Evolutionary conservation across 768 basidiomycete species (phyloP).

Genomic region (Boletellus emodensis): DNA sequence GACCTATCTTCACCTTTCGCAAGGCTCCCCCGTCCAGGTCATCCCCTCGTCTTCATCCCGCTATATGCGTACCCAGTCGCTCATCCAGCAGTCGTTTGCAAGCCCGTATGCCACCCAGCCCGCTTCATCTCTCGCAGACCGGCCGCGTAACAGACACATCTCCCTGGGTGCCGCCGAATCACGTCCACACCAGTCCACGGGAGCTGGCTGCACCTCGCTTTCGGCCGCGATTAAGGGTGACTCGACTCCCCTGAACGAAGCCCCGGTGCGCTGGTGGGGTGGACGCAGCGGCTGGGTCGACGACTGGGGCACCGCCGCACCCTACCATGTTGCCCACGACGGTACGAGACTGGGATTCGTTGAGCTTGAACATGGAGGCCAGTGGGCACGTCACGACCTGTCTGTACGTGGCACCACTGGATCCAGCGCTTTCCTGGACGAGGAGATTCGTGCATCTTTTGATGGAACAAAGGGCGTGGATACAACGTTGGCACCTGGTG

Average conservation of each 20-base stretch:
- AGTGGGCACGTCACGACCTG: conserved; percentile 2
- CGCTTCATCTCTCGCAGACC: neutral
- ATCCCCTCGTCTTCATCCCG: conserved; percentile 5
- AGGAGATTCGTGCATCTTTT: conserved; percentile 22
- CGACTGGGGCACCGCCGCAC: conserved; percentile 14
- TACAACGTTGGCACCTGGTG: neutral
- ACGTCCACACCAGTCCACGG: neutral
- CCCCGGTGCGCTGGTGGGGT: conserved; percentile 20
- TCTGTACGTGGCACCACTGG: neutral
- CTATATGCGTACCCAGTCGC: conserved; percentile 13
- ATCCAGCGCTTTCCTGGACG: conserved; percentile 14
- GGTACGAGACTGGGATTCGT: neutral
- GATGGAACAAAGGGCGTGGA: neutral
- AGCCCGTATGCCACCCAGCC: neutral
- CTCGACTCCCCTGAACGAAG: conserved; percentile 16
- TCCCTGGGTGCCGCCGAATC: conserved; percentile 12
- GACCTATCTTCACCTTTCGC: conserved; percentile 4
- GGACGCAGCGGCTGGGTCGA: conserved; percentile 14
- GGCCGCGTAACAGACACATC: neutral
- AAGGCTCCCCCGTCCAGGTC: conserved; percentile 2
- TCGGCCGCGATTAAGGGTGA: neutral
- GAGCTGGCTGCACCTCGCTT: neutral
- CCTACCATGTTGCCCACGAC: neutral
- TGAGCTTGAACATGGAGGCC: neutral
- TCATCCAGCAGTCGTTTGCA: conserved; percentile 15